Evolutionary conservation across 129 eudicot species (phyloP).

Genomic region (Gnaphalium uliginosum): DNA sequence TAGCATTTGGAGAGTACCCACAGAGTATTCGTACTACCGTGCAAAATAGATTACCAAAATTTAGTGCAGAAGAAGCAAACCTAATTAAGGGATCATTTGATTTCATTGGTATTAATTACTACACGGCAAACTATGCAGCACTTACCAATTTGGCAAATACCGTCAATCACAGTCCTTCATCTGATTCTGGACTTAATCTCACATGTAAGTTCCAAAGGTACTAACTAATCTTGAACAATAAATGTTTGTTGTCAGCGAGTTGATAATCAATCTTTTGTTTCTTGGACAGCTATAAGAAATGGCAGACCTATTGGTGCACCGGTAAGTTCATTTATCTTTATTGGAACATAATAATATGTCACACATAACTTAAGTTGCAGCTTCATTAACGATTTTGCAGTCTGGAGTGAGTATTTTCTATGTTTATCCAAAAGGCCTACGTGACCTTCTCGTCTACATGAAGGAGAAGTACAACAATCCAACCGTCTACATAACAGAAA

Average conservation of each 20-base stretch:
- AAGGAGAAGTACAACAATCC: constrained; percentile 38
- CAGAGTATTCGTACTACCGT: constrained; percentile 17
- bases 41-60: constrained; percentile 37
- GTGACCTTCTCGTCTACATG: constrained; percentile 29
- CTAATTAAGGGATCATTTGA: constrained; percentile 38
- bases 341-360: background rate
- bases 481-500: constrained; percentile 35
- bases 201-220: constrained; percentile 17
- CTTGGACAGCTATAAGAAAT: background rate
- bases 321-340: constrained; percentile 3
- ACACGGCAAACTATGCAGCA: constrained; percentile 32
- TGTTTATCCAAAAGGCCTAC: constrained; percentile 39
- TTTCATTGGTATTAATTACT: constrained; percentile 43
- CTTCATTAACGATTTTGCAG: constrained; percentile 21
- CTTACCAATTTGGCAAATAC: background rate
- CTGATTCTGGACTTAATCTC: constrained; percentile 22
- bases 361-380: background rate
- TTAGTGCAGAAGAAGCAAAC: constrained; percentile 28
- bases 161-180: constrained; percentile 20
- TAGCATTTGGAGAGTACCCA: constrained; percentile 42
- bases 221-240: background rate
- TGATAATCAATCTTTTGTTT: background rate
- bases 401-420: constrained; percentile 22
- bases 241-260: too few relatives aligned
- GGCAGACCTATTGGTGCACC: constrained; percentile 29